Evolutionary conservation across 2,329 filamentous ascomycete species (phyloP), one percentile per base, ranked within the genome.

Genomic region (Nigrograna mackinnonii): DNA sequence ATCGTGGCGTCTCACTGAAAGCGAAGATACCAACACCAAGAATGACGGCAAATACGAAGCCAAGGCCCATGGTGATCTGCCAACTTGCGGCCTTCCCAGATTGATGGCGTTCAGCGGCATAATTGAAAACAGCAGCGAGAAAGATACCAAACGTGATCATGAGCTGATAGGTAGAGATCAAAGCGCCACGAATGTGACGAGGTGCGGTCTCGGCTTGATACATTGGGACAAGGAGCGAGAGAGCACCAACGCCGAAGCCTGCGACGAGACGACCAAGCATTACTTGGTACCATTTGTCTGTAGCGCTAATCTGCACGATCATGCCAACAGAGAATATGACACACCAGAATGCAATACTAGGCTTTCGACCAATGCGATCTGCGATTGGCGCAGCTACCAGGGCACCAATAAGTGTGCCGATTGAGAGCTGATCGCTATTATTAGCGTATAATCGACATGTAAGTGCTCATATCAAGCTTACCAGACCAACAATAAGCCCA

Each of bases 381-480:
- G 82, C 79, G 36, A 86, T 70, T 19, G 79, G 80, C 12, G 82
- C 72, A 26, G 65, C 68, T 19, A 68, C 61, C 3, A 90, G 73
- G 3, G 86, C 79, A 20, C 87, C 87, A 46, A 89, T 82, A 62
- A 90, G 88, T 6, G 86, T 89, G 20, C 86, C 86, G 22, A 84
- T 84, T 0, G 84, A 88, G 11, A 90, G 75, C 36, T 49, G 31
- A 22, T 7, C n/a, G n/a, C 9, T 18, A 33, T 39, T 9, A 39
- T 31, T 44, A 28, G 43, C 28, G 19, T 12, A 16, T 13, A 14
- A 18, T 44, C 17, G 9, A n/a, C n/a, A n/a, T 19, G 14, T 17
- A 3, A 12, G n/a, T n/a, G n/a, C n/a, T n/a, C 2, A 39, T 2
- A 5, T 20, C 3, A 33, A 14, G 37, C 47, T 39, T 40, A 54